Evolutionary conservation across 2,329 filamentous ascomycete genomes (phyloP).

Genomic region (Nemania bipapillata): DNA sequence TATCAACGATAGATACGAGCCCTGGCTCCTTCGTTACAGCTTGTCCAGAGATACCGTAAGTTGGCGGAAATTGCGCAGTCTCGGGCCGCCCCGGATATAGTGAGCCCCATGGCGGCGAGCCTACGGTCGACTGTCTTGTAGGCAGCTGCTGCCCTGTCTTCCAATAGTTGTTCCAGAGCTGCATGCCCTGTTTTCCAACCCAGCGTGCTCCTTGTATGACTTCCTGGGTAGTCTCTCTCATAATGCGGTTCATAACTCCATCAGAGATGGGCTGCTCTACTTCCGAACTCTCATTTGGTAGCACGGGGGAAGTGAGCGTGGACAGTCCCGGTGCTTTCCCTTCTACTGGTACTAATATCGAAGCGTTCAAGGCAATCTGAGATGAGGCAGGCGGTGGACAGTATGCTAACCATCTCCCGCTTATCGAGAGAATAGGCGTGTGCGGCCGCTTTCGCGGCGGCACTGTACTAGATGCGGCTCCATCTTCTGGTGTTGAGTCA

Average conservation of each 20-base stretch:
- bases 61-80: conserved; percentile 74
- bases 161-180: conserved; percentile 85
- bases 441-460: conserved; percentile 60
- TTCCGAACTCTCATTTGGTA: conserved; percentile 73
- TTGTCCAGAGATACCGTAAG: conserved; percentile 72
- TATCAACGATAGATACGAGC: conserved; percentile 78
- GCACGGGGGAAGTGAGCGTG: conserved; percentile 73
- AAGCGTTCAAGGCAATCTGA: conserved; percentile 74
- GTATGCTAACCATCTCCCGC: conserved; percentile 80
- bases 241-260: conserved; percentile 78
- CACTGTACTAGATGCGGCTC: conserved; percentile 54
- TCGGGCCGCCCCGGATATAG: conserved; percentile 61
- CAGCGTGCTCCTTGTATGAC: conserved; percentile 78
- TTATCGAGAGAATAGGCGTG: conserved; percentile 74
- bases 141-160: conserved; percentile 64
- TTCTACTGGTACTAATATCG: conserved; percentile 66
- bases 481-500: conserved; percentile 60
- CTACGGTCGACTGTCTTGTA: conserved; percentile 57
- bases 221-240: conserved; percentile 82
- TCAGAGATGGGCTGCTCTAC: conserved; percentile 79
- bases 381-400: conserved; percentile 78
- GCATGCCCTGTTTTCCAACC: conserved; percentile 79
- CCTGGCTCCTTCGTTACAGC: conserved; percentile 72
- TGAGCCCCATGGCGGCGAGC: conserved; percentile 61
- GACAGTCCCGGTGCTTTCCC: conserved; percentile 66